These are phyloP conservation scores for Pulveroboletus sp. DNA, from an alignment of 768 basidiomycete species.

Conservation along the genomic window DNA sequence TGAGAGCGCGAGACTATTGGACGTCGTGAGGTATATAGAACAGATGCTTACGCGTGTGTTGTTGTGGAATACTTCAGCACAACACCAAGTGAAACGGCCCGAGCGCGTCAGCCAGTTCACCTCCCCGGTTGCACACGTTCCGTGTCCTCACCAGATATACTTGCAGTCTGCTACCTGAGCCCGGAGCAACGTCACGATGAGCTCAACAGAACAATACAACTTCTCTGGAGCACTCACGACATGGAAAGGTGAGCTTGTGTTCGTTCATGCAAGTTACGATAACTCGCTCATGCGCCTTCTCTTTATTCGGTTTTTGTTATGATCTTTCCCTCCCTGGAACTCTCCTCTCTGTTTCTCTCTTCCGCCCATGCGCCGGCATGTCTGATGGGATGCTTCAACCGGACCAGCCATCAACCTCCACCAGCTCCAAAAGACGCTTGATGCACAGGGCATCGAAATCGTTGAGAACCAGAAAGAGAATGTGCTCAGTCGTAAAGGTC, in stretches of 20 bases:
- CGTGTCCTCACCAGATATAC: neutral
- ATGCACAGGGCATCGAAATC: conserved; percentile 88
- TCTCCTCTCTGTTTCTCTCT: neutral
- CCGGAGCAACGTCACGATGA: conserved; percentile 11
- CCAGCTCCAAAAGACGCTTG: conserved; percentile 90
- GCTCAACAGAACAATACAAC: conserved; percentile 55
- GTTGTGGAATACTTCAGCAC: no score
- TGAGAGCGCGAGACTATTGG: conserved; percentile 10
- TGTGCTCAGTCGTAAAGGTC: conserved; percentile 84
- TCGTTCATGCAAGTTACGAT: neutral
- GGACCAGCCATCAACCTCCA: conserved; percentile 74
- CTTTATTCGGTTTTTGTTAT: neutral
- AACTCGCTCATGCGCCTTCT: conserved; percentile 1
- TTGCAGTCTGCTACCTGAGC: neutral
- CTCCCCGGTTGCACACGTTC: neutral
- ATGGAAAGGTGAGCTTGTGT: conserved; percentile 69
- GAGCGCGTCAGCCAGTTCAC: neutral
- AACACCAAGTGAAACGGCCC: neutral
- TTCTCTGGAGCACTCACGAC: conserved; percentile 90
- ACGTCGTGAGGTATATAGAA: conserved; percentile 16
- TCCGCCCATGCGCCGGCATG: neutral
- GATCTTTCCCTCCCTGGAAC: neutral
- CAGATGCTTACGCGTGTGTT: neutral
- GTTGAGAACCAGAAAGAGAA: conserved; percentile 99
- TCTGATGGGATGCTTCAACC: neutral